Evolutionary conservation across 306 rosid genomes (phyloP), one percentile per base, ranked within the genome.

Genomic region (Sophora flavescens): DNA sequence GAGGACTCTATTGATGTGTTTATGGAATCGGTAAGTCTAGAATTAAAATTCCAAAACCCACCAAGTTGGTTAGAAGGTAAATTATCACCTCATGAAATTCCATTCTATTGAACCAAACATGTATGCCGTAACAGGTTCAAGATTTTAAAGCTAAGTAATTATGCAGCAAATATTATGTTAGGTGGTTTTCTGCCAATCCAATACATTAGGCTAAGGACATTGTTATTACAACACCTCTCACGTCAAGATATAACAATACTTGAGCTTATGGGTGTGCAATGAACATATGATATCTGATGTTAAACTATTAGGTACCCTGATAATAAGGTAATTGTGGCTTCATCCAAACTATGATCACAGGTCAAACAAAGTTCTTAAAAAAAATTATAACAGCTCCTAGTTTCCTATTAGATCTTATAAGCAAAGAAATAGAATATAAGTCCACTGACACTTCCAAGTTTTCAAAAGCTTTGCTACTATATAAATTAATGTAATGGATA

Each of bases 21-120:
- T 60, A 14, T 56, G n/a, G 14, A 22, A 47, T 54, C 51, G 88
- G 78, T 75, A 70, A 83, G 73, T 68, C 76, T 64, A 48, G 33
- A 26, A 57, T 48, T 79, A 26, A 76, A 77, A 53, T 56, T 78
- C 59, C 59, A 56, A 4, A 72, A 52, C 45, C 56, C 77, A 18
- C 58, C 51, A 5, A 45, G 59, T 60, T 47, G 4, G 77, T 66
- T 77, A 77, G 33, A 56, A 64, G 8, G 42, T 48, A 64, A 82
- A 18, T 48, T 18, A 67, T 38, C 59, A 36, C 48, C 51, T 54
- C 60, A 65, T 56, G 63, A 57, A 77, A 54, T 76, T 45, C 63
- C 62, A 44, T 15, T 63, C 26, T 45, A 28, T 1, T 45, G 48
- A 17, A 81, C 66, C 84, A 68, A 67, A 64, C 32, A 6, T 16